A percentile compares a stretch with the other conserved stretches of the same genome.
These are phyloP conservation scores for Cornus florida DNA, from an alignment of 148 eudicot species.

Conservation along the genomic window DNA sequence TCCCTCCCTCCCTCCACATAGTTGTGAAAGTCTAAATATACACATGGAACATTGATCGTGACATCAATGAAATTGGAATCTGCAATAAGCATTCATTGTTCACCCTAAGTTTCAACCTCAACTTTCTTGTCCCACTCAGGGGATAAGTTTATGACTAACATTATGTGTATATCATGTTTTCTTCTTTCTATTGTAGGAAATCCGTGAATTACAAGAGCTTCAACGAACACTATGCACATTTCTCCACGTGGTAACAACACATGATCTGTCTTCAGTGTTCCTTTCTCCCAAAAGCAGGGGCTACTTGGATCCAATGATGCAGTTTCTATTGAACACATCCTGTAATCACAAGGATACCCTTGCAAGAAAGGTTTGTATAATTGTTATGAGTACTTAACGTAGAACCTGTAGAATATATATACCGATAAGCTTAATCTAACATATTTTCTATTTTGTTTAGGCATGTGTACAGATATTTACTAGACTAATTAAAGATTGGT, in stretches of 20 bases:
- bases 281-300: slow-evolving; percentile 63
- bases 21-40: background rate
- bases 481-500: slow-evolving; percentile 91
- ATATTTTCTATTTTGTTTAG: slow-evolving; percentile 28
- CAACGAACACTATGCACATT: slow-evolving; percentile 81
- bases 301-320: slow-evolving; percentile 71
- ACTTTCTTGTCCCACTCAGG: background rate
- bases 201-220: slow-evolving; percentile 88
- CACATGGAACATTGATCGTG: background rate
- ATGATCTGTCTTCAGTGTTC: slow-evolving; percentile 81
- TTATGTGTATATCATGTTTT: slow-evolving; percentile 13
- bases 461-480: slow-evolving; percentile 88
- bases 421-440: slow-evolving; percentile 4
- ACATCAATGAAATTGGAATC: background rate
- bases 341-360: slow-evolving; percentile 80
- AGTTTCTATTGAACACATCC: slow-evolving; percentile 59
- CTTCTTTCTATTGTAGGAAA: slow-evolving; percentile 52
- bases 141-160: background rate
- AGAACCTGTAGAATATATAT: background rate
- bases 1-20: background rate
- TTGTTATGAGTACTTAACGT: background rate
- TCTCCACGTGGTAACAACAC: slow-evolving; percentile 83
- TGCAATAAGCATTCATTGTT: slow-evolving; percentile 4
- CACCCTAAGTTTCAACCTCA: slow-evolving; percentile 6
- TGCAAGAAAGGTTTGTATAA: slow-evolving; percentile 71